These are phyloP conservation scores for Heracleum sosnowskyi DNA, from an alignment of 129 eudicot genomes.

Conservation along the genomic window DNA sequence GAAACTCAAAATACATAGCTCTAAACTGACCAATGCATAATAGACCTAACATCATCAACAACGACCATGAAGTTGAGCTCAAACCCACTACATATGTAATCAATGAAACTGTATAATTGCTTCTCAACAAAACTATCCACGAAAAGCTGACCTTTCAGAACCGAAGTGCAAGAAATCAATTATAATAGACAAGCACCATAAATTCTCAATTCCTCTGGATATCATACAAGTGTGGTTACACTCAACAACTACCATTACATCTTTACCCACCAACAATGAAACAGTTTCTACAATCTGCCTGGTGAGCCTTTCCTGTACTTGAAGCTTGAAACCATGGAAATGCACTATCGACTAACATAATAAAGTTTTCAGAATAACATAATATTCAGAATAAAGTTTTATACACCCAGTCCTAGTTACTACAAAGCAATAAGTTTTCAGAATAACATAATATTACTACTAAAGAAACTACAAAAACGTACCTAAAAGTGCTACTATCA, in stretches of 20 bases:
- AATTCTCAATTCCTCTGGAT: no score
- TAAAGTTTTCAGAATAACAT: no score
- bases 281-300: no score
- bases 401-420: not conserved
- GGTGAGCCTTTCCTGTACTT: no score
- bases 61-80: slow-evolving; percentile 98
- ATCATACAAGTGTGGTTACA: no score
- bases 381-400: not conserved
- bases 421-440: no score
- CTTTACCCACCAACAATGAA: no score
- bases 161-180: slow-evolving; percentile 19
- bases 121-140: slow-evolving; percentile 64
- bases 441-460: no score
- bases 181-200: not conserved
- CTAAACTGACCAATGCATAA: not conserved
- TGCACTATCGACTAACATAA: no score
- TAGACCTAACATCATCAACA: slow-evolving; percentile 32
- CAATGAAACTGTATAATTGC: slow-evolving; percentile 69
- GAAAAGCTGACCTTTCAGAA: slow-evolving; percentile 73
- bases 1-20: not conserved
- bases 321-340: no score
- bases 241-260: no score
- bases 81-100: slow-evolving; percentile 78
- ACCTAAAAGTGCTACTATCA: slow-evolving; percentile 81
- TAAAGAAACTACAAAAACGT: slow-evolving; percentile 9